Percentiles rank a stretch among this genome's conserved stretches.
phyloP scores from a whole-genome alignment of 441 rosid species.

The Euphorbia celastroides region DNA sequence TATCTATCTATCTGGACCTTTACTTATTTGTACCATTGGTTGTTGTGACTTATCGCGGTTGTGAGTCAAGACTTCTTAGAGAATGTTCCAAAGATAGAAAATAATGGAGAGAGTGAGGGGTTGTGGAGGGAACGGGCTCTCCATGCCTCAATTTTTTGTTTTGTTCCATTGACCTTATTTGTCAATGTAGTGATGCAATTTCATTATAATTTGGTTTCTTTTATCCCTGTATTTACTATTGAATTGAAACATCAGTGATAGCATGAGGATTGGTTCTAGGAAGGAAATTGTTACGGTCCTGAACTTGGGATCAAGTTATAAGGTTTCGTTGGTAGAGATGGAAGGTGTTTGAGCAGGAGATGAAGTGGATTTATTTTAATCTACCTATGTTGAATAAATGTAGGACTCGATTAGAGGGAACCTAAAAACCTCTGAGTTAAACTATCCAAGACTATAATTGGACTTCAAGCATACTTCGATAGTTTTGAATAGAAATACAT shows the following conservation, averaged over 20 bases:
- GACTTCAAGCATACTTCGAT: too few relatives aligned
- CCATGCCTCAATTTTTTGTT: not conserved
- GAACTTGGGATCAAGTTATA: too few relatives aligned
- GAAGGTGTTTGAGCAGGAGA: too few relatives aligned
- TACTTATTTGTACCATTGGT: not conserved
- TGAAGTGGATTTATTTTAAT: too few relatives aligned
- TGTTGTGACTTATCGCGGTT: not conserved
- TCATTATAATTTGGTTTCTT: not conserved
- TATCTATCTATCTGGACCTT: too few relatives aligned
- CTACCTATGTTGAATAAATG: too few relatives aligned
- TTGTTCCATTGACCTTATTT: not conserved
- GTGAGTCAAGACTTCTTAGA: not conserved
- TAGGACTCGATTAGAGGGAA: too few relatives aligned
- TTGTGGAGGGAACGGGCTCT: not conserved
- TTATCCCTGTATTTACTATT: not conserved
- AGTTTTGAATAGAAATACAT: too few relatives aligned
- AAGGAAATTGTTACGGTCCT: constrained; percentile 2
- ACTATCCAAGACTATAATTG: too few relatives aligned
- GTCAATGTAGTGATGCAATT: not conserved
- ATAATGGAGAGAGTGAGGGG: not conserved
- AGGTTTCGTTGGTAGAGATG: too few relatives aligned
- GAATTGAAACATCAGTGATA: not conserved
- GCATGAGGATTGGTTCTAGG: not conserved
- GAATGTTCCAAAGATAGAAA: not conserved
- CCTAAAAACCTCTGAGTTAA: too few relatives aligned